phyloP scores from a whole-genome alignment of 345 rosid genomes.

The Murraya paniculata region DNA sequence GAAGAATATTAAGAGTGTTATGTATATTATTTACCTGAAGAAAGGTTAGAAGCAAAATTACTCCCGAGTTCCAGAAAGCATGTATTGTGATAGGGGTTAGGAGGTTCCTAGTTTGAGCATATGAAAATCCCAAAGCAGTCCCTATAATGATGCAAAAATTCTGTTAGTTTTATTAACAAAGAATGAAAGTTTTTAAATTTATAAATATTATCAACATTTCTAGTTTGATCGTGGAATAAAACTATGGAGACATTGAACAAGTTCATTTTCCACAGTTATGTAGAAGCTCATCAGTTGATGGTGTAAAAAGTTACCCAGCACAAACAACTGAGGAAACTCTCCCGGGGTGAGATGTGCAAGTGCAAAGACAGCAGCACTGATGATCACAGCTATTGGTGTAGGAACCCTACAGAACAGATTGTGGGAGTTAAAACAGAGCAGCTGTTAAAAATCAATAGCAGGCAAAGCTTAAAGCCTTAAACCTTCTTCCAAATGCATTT shows the following conservation, averaged over 20 bases:
- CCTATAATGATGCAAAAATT: constrained; percentile 35
- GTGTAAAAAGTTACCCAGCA: constrained; percentile 51
- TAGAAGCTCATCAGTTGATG: background rate
- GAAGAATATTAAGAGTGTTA: background rate
- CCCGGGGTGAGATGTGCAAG: constrained; percentile 90
- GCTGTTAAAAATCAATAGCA: background rate
- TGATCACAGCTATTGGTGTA: constrained; percentile 68
- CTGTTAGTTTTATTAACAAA: background rate
- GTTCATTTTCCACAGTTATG: background rate
- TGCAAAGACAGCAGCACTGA: constrained; percentile 93
- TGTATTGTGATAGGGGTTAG: constrained; percentile 76
- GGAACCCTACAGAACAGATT: constrained; percentile 62
- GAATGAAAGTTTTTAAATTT: background rate
- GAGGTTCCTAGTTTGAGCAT: constrained; percentile 92
- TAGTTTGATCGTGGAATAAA: background rate
- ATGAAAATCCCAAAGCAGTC: constrained; percentile 66
- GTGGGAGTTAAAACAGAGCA: background rate
- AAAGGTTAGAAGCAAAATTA: constrained; percentile 73
- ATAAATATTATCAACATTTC: background rate
- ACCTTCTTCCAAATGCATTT: background rate
- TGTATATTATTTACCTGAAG: constrained; percentile 57
- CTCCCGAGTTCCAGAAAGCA: constrained; percentile 88
- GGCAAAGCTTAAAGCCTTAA: background rate
- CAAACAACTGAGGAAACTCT: constrained; percentile 86
- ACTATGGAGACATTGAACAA: constrained; percentile 2